Conservation (phyloP, 345 rosid genomes). For the Crucihimalaya himalaica region DNA sequence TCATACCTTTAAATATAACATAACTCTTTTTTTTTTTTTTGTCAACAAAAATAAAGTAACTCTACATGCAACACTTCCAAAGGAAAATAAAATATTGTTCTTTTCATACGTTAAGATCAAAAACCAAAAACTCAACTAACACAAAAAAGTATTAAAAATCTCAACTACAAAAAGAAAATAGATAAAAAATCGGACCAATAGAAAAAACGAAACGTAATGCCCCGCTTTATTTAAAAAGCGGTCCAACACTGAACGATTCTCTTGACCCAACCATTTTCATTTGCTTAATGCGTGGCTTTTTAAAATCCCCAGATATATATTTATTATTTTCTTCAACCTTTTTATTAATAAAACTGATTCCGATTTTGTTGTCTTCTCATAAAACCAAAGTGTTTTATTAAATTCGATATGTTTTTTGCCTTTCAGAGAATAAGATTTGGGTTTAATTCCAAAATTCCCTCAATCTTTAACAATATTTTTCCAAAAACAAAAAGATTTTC, state of each 20-base stretch:
- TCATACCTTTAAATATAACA: too few relatives aligned
- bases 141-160: too few relatives aligned
- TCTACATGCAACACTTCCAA: too few relatives aligned
- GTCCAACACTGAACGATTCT: conserved; percentile 36
- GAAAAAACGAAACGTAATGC: conserved; percentile 20
- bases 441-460: conserved; percentile 13
- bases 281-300: conserved; percentile 29
- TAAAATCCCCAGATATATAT: conserved; percentile 14
- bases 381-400: conserved; percentile 3
- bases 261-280: conserved; percentile 10
- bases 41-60: too few relatives aligned
- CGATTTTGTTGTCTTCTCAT: conserved; percentile 25
- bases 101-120: too few relatives aligned
- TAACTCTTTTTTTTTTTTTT: too few relatives aligned
- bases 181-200: neutral
- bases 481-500: neutral
- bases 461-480: neutral
- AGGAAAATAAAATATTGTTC: too few relatives aligned
- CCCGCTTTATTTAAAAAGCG: neutral
- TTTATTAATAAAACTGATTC: neutral
- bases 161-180: too few relatives aligned
- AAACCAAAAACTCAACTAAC: too few relatives aligned
- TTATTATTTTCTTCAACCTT: neutral
- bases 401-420: conserved; percentile 39
- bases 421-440: neutral